Percentiles rank a stretch among this genome's conserved stretches.
These are phyloP conservation scores for Trichoderma afroharzianum DNA, from an alignment of 2,329 filamentous ascomycete genomes.

Conservation along the genomic window DNA sequence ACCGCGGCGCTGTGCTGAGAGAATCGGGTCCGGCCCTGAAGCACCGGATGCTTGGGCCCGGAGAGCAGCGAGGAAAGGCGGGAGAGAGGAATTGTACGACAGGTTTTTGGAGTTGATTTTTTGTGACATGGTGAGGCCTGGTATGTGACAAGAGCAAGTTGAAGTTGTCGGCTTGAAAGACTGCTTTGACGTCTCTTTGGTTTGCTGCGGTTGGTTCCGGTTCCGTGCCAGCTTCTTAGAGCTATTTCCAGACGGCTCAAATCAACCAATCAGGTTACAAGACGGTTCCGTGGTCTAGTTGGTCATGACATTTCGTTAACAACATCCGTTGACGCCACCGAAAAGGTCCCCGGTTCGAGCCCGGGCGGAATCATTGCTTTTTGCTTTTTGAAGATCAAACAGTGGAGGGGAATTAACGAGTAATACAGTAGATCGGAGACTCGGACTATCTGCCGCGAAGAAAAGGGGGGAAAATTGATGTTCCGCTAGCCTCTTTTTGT, in stretches of 20 bases:
- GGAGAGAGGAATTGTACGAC: conserved; percentile 57
- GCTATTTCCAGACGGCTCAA: background rate
- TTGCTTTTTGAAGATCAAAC: background rate
- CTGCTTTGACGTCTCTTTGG: background rate
- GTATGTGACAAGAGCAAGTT: background rate
- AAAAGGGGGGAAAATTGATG: conserved; percentile 2
- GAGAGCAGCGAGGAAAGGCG: conserved; percentile 58
- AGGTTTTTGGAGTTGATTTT: conserved; percentile 71
- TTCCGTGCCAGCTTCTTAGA: background rate
- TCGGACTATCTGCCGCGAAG: background rate
- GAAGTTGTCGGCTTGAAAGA: background rate
- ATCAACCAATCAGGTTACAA: conserved; percentile 8
- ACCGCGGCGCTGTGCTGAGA: conserved; percentile 48
- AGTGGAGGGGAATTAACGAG: background rate
- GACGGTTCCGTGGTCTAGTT: conserved; percentile 20
- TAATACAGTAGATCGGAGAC: background rate
- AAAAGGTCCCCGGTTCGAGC: conserved; percentile 20
- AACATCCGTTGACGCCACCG: conserved; percentile 18
- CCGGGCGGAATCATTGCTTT: conserved; percentile 18
- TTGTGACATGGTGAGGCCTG: conserved; percentile 39
- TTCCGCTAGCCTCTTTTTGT: background rate
- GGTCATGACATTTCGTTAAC: conserved; percentile 20
- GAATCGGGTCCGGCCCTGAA: conserved; percentile 51
- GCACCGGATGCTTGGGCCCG: conserved; percentile 49
- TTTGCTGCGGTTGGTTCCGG: background rate